Base-by-base conservation (phyloP, 2,329 filamentous ascomycete species). In the Aspergillus arachidicola region DNA sequence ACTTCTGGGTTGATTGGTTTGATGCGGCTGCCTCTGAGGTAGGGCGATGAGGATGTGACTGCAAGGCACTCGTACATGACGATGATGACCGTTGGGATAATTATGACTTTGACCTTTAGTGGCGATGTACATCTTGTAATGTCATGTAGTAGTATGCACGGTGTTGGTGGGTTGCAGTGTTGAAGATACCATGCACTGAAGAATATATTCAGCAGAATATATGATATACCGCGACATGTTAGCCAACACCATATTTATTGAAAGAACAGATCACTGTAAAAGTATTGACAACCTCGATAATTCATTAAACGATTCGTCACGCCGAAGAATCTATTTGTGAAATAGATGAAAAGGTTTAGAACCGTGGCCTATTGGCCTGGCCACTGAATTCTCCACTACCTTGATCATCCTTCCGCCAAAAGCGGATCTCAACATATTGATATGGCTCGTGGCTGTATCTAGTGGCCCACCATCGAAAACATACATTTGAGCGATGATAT, bases 1-100 rank as follows among this genome's bases (percentile, higher is more conserved):
- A 26, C 68, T 62, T 28, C 68, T 75, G 58, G 66, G 64, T 59
- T 69, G 62, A 57, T 6, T 26, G 1, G 30, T 6, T 14, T 23
- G 10, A 23, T 5, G 7, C 26, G 11, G 14, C 26, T 50, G 1
- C 12, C 16, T 16, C 26, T 5, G 46, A 28, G 11, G 45, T 11
- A 26, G 4, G 11, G 12, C 21, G 12, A 26, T 10, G 5, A 7
- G 23, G 23, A 48, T 4, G 2, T 48, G 26, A 30, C 30, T 26
- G 7, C 6, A 30, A n/a, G 4, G 3, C 6, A 14, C 26, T 30
- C 0, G 7, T 30, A 12, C 7, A 46, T 46, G 4, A 46, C 6
- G n/a, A 14, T 23, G 6, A 46, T 2, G 19, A 6, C 43, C 4
- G 43, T 14, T 11, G 43, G n/a, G 19, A 41, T 41, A 7, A n/a